Conservation (phyloP, 441 rosid species). For the Pelargonium cotyledonis region DNA sequence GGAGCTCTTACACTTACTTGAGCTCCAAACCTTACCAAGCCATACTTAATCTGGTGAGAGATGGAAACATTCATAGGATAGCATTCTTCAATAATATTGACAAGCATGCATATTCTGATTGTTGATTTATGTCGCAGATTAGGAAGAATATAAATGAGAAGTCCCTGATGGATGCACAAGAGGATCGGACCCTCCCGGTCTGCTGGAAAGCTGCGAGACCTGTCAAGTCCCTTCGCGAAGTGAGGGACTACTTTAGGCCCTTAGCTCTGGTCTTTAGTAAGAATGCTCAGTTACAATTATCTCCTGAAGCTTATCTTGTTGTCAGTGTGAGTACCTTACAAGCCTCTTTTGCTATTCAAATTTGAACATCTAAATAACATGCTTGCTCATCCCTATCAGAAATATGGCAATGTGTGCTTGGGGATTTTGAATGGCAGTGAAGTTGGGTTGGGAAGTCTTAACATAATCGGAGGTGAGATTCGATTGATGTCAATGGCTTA, state of each 20-base stretch:
- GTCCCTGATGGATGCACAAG: constrained; percentile 30
- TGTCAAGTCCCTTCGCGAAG: constrained; percentile 34
- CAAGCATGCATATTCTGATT: background rate
- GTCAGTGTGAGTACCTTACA: constrained; percentile 35
- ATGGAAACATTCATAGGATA: background rate
- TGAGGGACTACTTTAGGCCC: constrained; percentile 39
- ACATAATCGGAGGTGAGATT: constrained; percentile 34
- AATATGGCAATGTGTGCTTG: constrained; percentile 48
- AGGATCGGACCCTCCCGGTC: constrained; percentile 43
- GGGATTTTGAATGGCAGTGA: constrained; percentile 50
- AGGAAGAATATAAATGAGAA: constrained; percentile 38
- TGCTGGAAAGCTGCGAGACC: constrained; percentile 59
- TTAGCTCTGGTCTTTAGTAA: constrained; percentile 38
- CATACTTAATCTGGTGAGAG: constrained; percentile 39
- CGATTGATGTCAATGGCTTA: background rate
- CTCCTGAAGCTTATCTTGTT: constrained; percentile 52
- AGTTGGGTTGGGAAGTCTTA: constrained; percentile 27
- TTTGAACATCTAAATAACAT: background rate
- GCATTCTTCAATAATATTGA: background rate
- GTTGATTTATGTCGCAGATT: constrained; percentile 29
- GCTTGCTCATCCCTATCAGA: constrained; percentile 23
- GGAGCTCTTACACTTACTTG: constrained; percentile 54
- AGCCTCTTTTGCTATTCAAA: background rate
- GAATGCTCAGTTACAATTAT: constrained; percentile 35
- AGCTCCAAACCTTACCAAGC: constrained; percentile 35